These are phyloP conservation scores for Penicillium turbatum DNA, from an alignment of 495 filamentous ascomycete species.

Conservation along the genomic window DNA sequence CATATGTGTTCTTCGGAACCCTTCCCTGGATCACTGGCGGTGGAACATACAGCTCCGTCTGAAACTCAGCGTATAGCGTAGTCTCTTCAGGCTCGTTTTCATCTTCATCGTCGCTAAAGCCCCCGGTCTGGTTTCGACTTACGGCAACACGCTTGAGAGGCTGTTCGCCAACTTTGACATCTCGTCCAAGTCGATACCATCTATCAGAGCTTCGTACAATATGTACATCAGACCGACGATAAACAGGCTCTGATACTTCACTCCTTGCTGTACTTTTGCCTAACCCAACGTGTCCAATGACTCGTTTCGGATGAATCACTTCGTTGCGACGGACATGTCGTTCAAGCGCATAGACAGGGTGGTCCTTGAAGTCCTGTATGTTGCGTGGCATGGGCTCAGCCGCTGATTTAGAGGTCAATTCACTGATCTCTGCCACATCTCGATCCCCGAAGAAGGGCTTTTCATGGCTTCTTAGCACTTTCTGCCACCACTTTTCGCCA, in stretches of 20 bases:
- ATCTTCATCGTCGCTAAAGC: conserved; percentile 40
- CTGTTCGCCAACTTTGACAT: conserved; percentile 68
- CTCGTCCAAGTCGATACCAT: conserved; percentile 84
- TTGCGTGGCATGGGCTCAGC: conserved; percentile 86
- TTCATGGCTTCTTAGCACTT: conserved; percentile 56
- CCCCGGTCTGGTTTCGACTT: conserved; percentile 33
- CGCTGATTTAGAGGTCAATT: conserved; percentile 64
- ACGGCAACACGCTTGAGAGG: conserved; percentile 66
- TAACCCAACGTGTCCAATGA: conserved; percentile 71
- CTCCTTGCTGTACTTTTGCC: conserved; percentile 57
- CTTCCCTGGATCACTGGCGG: conserved; percentile 69
- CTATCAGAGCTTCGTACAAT: conserved; percentile 68
- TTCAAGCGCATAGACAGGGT: conserved; percentile 85
- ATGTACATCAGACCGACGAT: conserved; percentile 74
- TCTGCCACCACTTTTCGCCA: conserved; percentile 71
- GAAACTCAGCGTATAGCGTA: conserved; percentile 64
- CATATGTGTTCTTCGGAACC: conserved; percentile 81
- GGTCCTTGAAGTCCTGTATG: conserved; percentile 86
- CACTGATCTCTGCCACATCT: conserved; percentile 76
- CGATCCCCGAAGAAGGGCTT: conserved; percentile 55
- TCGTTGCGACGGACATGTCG: conserved; percentile 83
- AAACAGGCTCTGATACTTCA: conserved; percentile 59
- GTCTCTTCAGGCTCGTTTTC: conserved; percentile 39
- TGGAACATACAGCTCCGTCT: conserved; percentile 71
- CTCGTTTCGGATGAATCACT: conserved; percentile 64